Evolutionary conservation across 1,284 basidiomycete genomes (phyloP).

Genomic region (Cerrena zonata): DNA sequence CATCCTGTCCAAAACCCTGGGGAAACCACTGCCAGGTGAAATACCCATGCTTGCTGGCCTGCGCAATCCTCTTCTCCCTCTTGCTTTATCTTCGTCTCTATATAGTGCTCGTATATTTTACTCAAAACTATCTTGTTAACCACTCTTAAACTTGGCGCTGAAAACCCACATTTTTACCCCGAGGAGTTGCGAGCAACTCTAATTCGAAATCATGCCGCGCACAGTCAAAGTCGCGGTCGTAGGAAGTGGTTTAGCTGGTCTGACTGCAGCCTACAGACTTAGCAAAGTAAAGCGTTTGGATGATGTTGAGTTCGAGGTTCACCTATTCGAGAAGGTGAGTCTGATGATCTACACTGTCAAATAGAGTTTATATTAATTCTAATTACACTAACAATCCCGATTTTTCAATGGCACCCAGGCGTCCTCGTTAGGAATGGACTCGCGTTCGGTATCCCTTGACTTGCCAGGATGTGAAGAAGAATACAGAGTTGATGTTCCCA

Average conservation of each 20-base stretch:
- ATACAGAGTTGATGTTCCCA: slow-evolving; percentile 67
- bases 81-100: not conserved
- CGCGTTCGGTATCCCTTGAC: slow-evolving; percentile 42
- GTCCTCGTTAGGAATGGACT: slow-evolving; percentile 49
- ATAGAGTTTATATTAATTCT: no score
- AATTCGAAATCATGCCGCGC: slow-evolving; percentile 17
- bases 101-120: not conserved
- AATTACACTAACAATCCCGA: not conserved
- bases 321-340: slow-evolving; percentile 68
- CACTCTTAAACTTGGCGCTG: not conserved
- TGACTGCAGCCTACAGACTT: slow-evolving; percentile 62
- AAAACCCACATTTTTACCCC: not conserved
- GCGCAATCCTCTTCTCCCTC: not conserved
- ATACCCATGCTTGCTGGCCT: no score
- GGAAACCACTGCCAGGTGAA: no score
- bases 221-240: slow-evolving; percentile 60
- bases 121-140: not conserved
- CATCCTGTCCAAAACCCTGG: no score
- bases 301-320: slow-evolving; percentile 54
- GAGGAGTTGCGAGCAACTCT: no score
- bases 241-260: slow-evolving; percentile 66
- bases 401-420: slow-evolving; percentile 29
- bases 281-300: slow-evolving; percentile 34
- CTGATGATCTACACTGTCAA: no score
- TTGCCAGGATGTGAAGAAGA: slow-evolving; percentile 27